Conservation (phyloP, 2,329 filamentous ascomycete species). For the Penicillium sp. region DNA sequence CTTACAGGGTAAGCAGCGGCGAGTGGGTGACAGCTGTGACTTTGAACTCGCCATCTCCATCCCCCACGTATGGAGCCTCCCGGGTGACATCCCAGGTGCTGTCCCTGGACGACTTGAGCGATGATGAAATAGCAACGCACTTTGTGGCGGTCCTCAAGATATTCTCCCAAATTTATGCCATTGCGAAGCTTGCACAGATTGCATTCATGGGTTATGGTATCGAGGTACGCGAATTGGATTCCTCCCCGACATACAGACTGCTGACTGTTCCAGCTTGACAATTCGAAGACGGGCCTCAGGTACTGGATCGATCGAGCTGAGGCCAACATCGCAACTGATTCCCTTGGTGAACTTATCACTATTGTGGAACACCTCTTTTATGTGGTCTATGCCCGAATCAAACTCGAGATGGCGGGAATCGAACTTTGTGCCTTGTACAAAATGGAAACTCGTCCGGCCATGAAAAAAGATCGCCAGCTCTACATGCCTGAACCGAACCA, state of each 20-base stretch:
- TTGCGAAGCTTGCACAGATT: conserved; percentile 37
- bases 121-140: conserved; percentile 24
- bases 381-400: conserved; percentile 36
- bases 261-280: conserved; percentile 29
- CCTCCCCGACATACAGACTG: background rate
- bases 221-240: conserved; percentile 27
- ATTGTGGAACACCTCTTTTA: conserved; percentile 40
- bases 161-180: conserved; percentile 35
- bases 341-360: conserved; percentile 32
- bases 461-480: conserved; percentile 14
- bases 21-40: conserved; percentile 26
- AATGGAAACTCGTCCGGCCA: conserved; percentile 21
- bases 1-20: conserved; percentile 33
- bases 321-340: conserved; percentile 26
- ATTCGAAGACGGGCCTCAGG: conserved; percentile 27
- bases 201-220: conserved; percentile 35
- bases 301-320: conserved; percentile 35
- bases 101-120: conserved; percentile 17
- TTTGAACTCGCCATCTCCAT: background rate
- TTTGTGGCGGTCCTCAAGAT: conserved; percentile 30
- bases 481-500: conserved; percentile 36
- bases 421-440: conserved; percentile 37
- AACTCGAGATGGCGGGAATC: conserved; percentile 38
- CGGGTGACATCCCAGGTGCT: conserved; percentile 4
- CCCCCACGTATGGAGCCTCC: conserved; percentile 1